Percentiles rank a stretch among this genome's conserved stretches.
phyloP scores from a whole-genome alignment of 2,329 filamentous ascomycete genomes.

The Penicillium freii region DNA sequence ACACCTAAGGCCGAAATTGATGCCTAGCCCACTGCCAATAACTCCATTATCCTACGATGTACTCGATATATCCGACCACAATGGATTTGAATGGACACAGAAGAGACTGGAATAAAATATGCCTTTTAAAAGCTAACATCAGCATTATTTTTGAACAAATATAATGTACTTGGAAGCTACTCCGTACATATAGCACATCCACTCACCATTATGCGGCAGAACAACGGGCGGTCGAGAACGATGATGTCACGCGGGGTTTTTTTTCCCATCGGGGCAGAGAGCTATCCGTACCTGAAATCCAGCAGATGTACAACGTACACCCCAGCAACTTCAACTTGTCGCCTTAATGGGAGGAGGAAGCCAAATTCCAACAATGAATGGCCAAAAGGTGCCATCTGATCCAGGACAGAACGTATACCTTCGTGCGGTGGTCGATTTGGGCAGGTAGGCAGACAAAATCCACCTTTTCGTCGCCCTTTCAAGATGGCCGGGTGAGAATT shows the following conservation, averaged over 20 bases:
- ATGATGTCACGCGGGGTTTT: constrained; percentile 3
- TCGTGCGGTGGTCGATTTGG: constrained; percentile 38
- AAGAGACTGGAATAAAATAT: too few species aligned
- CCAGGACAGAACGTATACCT: constrained; percentile 20
- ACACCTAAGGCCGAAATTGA: not conserved
- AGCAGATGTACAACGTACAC: not conserved
- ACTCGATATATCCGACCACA: not conserved
- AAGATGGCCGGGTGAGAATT: too few species aligned
- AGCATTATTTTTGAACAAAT: not conserved
- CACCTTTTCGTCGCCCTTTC: not conserved
- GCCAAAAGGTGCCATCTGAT: not conserved
- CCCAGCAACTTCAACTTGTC: not conserved
- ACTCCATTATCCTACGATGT: too few species aligned
- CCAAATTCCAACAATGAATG: not conserved
- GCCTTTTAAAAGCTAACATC: not conserved
- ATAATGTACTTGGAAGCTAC: not conserved
- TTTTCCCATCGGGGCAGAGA: not conserved
- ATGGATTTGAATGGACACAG: not conserved
- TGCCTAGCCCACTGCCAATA: not conserved
- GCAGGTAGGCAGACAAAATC: constrained; percentile 31
- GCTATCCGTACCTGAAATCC: too few species aligned
- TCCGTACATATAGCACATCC: not conserved
- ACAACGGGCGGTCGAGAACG: not conserved
- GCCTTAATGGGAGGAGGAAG: constrained; percentile 10
- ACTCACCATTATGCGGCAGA: not conserved